Evolutionary conservation across 164 flowering plant genomes (phyloP), one percentile per base, ranked within the genome.

Genomic region (Cinnamomum chago): DNA sequence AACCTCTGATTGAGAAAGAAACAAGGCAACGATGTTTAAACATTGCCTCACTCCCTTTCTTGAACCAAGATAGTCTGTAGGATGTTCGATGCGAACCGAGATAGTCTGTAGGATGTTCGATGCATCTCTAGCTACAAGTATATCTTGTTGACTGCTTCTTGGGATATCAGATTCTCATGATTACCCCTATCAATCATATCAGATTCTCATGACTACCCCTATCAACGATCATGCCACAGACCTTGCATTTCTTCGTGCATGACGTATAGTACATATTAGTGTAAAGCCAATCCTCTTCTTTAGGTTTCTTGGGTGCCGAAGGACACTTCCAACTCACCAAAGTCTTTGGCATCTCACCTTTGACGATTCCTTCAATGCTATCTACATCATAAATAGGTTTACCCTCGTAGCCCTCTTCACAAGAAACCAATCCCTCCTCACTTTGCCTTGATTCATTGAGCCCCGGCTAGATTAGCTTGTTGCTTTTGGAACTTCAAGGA

Each of bases 161-260:
- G 47, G 50, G 71, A 67, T 3, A 75, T 58, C 1, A 78, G 69
- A 67, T 81, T 76, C 58, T 78, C 76, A 71, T 81, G 76, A 65
- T 62, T 73, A 2, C 73, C 74, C 5, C 12, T 2, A 67, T 80
- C 78, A 71, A 75, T 28, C 30, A 67, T 1, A 75, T 58, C 1
- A 78, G 68, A 67, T 81, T 76, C 58, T 78, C 76, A 67, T 81
- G 76, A 65, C 67, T 73, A 0, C 73, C 78, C 5, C 12, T 2
- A 62, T 80, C 78, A 71, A 75, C 58, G 18, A 77, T 68, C 5
- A 80, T 18, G 1, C 35, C 24, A 24, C 75, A 75, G 11, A 71
- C 75, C 47, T 79, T 79, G 4, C 72, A 40, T 2, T 28, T 47
- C 40, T 67, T 22, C 0, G 62, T 77, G 50, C 76, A 77, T 0